Conservation (phyloP, 2,329 filamentous ascomycete species). For the Microsporum canis region DNA sequence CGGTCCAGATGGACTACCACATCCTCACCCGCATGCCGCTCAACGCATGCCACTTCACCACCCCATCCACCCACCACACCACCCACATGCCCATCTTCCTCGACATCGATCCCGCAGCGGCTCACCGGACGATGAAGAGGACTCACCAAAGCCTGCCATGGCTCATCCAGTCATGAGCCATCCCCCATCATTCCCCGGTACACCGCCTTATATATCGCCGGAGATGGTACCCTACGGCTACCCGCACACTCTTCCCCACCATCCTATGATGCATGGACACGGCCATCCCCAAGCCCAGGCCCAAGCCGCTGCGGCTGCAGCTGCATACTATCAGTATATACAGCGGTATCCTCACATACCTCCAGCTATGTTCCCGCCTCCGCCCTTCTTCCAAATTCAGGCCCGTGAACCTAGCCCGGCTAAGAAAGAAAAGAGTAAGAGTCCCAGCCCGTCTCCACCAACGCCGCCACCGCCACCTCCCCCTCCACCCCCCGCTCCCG, state of each 20-base stretch:
- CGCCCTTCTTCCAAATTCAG: conserved; percentile 28
- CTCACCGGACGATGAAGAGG: conserved; percentile 21
- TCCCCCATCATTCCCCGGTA: conserved; percentile 10
- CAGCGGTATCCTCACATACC: conserved; percentile 24
- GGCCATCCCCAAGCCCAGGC: conserved; percentile 12
- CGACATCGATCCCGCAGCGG: conserved; percentile 10
- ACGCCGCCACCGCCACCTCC: conserved; percentile 17
- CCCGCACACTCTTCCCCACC: background rate
- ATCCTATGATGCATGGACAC: conserved; percentile 5
- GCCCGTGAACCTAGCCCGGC: conserved; percentile 25
- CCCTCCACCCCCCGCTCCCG: conserved; percentile 19
- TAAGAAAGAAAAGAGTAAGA: conserved; percentile 3
- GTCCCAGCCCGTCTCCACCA: conserved; percentile 17
- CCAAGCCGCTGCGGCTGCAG: background rate
- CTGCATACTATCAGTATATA: conserved; percentile 19
- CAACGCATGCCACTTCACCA: conserved; percentile 10
- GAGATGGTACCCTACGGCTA: conserved; percentile 30
- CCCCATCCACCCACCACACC: conserved; percentile 4
- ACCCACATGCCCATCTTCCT: conserved; percentile 6
- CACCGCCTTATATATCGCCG: conserved; percentile 13
- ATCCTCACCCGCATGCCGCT: conserved; percentile 2
- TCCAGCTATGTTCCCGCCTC: conserved; percentile 26
- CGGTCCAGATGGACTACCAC: conserved; percentile 8
- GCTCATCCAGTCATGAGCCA: conserved; percentile 20
- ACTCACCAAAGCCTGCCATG: conserved; percentile 22